Conservation (phyloP, 768 basidiomycete genomes). For the Hygrophorus pudorinus region DNA sequence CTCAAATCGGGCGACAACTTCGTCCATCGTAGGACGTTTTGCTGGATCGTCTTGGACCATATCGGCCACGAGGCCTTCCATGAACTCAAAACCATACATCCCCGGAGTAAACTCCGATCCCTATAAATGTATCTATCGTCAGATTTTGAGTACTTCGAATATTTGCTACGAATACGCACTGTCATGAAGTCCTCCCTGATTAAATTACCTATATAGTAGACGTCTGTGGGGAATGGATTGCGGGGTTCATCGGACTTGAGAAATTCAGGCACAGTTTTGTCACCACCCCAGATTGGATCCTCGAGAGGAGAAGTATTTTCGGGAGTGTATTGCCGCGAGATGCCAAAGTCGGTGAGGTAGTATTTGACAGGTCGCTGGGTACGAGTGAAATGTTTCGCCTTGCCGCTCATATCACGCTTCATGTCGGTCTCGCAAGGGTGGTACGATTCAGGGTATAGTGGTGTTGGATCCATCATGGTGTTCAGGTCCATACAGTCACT, state of each 20-base stretch:
- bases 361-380: slow-evolving; percentile 17
- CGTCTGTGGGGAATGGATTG: slow-evolving; percentile 25
- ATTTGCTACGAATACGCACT: too few species aligned
- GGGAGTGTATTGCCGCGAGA: slow-evolving; percentile 18
- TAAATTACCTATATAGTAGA: slow-evolving; percentile 26
- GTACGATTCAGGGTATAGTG: slow-evolving; percentile 12
- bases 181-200: slow-evolving; percentile 11
- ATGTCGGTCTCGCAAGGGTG: slow-evolving; percentile 12
- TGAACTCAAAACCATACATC: slow-evolving; percentile 6
- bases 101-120: not conserved
- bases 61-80: slow-evolving; percentile 16
- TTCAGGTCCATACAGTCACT: slow-evolving; percentile 11
- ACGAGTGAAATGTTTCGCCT: slow-evolving; percentile 8
- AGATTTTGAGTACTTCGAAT: too few species aligned
- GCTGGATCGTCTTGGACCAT: slow-evolving; percentile 28
- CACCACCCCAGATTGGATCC: slow-evolving; percentile 24
- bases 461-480: slow-evolving; percentile 18
- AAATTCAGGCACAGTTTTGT: slow-evolving; percentile 29
- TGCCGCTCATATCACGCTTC: slow-evolving; percentile 11
- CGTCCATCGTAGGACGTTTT: slow-evolving; percentile 28
- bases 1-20: slow-evolving; percentile 22
- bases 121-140: too few species aligned
- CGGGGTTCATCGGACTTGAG: slow-evolving; percentile 12
- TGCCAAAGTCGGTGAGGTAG: slow-evolving; percentile 22
- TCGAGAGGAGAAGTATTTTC: slow-evolving; percentile 18